phyloP scores from a whole-genome alignment of 495 filamentous ascomycete species.

The Tuber aestivum region DNA sequence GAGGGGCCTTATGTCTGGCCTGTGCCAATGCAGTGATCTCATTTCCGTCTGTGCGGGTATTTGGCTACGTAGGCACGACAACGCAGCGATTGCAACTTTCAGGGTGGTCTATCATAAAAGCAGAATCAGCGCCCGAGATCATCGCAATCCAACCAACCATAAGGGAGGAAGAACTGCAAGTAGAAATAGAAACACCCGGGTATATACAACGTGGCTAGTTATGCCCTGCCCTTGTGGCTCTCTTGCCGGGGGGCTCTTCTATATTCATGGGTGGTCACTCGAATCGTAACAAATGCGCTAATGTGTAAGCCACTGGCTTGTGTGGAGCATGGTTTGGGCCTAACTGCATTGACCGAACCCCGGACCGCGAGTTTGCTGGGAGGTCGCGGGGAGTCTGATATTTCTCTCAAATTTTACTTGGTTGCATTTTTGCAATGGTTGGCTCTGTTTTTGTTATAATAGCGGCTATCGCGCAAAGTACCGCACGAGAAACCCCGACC shows the following conservation, averaged over 20 bases:
- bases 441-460: background rate
- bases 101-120: background rate
- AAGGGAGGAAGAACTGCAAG: background rate
- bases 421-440: constrained; percentile 1
- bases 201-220: background rate
- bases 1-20: background rate
- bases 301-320: background rate
- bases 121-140: background rate
- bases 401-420: background rate
- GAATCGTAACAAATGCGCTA: background rate
- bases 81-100: background rate
- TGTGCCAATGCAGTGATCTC: background rate
- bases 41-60: background rate
- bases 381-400: background rate
- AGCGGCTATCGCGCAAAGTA: background rate
- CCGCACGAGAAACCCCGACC: background rate
- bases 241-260: background rate
- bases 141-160: background rate
- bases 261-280: background rate
- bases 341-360: background rate
- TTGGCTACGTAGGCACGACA: background rate
- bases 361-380: background rate
- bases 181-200: background rate
- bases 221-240: background rate
- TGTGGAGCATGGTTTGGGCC: background rate